phyloP scores from a whole-genome alignment of 176 grass and related monocot species.

The maize (Zea mays) region Zm-B73-REFERENCE-NAM-5.0 NC_050097.1:220572001-220572500 shows the following conservation, averaged over 20 bases:
- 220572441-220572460: background rate
- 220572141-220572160: background rate
- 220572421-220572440: slow-evolving; percentile 5
- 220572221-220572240: background rate
- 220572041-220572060: background rate
- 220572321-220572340: slow-evolving; percentile 1
- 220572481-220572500: background rate
- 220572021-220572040: background rate
- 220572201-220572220: background rate
- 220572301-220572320: background rate
- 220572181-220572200: background rate
- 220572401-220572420: background rate
- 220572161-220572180: background rate
- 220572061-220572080: background rate
- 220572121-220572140: background rate
- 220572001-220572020: too few relatives aligned
- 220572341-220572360: background rate
- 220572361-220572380: background rate
- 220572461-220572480: background rate
- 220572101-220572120: background rate
- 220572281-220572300: background rate
- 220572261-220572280: background rate
- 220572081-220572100: background rate
- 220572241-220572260: background rate
- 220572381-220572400: background rate